These are phyloP conservation scores for Phytopythium litorale DNA, from an alignment of 352 stramenopile genomes.

Conservation along the genomic window DNA sequence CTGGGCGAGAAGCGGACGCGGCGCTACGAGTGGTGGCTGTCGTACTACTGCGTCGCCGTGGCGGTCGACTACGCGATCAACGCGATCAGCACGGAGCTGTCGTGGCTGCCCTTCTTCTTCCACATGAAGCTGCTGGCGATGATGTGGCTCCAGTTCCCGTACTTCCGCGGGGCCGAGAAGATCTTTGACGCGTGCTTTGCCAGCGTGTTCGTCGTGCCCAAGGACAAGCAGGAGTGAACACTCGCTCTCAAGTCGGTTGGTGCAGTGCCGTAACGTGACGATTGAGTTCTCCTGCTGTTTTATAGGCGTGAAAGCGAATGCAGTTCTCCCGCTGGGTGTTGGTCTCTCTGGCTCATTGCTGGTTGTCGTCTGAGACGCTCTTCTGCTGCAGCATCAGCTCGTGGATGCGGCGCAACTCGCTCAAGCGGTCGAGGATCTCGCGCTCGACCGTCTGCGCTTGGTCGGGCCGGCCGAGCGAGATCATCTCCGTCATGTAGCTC, in stretches of 20 bases:
- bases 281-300: not conserved
- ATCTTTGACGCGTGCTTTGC: constrained; percentile 78
- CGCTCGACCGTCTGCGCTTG: constrained; percentile 41
- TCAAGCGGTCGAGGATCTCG: constrained; percentile 63
- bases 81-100: constrained; percentile 43
- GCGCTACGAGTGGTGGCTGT: constrained; percentile 86
- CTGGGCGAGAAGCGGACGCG: constrained; percentile 70
- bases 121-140: constrained; percentile 80
- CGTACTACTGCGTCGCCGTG: constrained; percentile 76
- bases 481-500: constrained; percentile 63
- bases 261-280: not conserved
- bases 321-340: not conserved
- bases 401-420: constrained; percentile 61
- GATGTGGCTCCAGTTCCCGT: constrained; percentile 90
- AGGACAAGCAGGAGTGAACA: constrained; percentile 35
- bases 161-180: constrained; percentile 80
- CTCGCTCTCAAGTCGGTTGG: not conserved
- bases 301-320: not conserved
- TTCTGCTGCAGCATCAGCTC: constrained; percentile 52
- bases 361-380: constrained; percentile 15
- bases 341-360: not conserved
- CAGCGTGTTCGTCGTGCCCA: constrained; percentile 67
- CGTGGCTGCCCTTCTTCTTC: constrained; percentile 85
- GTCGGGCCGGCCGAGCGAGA: constrained; percentile 39
- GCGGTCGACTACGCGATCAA: constrained; percentile 67